Percentiles rank a stretch among this genome's conserved stretches.
Evolutionary conservation across 768 basidiomycete genomes (phyloP).

Genomic region (Boletus sp.): DNA sequence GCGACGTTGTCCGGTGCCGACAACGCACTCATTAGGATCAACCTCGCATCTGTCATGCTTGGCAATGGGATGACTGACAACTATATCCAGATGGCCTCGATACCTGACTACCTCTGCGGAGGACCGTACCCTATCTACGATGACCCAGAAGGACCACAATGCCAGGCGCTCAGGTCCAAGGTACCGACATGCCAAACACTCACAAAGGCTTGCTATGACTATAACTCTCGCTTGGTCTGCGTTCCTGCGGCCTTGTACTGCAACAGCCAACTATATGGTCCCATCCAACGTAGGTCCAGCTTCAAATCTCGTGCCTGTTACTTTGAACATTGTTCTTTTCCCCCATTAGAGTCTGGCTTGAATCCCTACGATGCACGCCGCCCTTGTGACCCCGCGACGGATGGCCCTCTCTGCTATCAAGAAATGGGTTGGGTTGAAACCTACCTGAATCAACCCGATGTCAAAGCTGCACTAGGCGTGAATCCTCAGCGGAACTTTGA

Average conservation of each 20-base stretch:
- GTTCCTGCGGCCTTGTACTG: conserved; percentile 79
- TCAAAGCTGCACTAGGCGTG: conserved; percentile 80
- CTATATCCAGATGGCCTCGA: conserved; percentile 69
- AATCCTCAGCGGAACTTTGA: conserved; percentile 55
- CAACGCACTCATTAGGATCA: conserved; percentile 56
- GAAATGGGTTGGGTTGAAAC: conserved; percentile 86
- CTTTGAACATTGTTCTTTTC: background rate
- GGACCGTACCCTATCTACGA: conserved; percentile 81
- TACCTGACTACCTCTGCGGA: conserved; percentile 82
- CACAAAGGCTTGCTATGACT: conserved; percentile 66
- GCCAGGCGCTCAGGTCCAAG: conserved; percentile 58
- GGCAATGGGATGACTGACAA: conserved; percentile 89
- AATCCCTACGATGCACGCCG: conserved; percentile 89
- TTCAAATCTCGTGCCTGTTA: background rate
- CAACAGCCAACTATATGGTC: conserved; percentile 65
- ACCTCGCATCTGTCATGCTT: conserved; percentile 79
- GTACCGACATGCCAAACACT: conserved; percentile 72
- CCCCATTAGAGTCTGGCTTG: conserved; percentile 53
- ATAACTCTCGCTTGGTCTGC: conserved; percentile 58
- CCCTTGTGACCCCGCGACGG: conserved; percentile 66
- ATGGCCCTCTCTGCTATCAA: conserved; percentile 72
- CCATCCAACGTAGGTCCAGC: conserved; percentile 58
- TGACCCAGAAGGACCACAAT: conserved; percentile 64
- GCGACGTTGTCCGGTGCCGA: conserved; percentile 41
- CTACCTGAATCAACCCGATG: conserved; percentile 75